Evolutionary conservation across 1,139 yeast species (phyloP).

Genomic region (Kurtzmaniella natalensis): DNA sequence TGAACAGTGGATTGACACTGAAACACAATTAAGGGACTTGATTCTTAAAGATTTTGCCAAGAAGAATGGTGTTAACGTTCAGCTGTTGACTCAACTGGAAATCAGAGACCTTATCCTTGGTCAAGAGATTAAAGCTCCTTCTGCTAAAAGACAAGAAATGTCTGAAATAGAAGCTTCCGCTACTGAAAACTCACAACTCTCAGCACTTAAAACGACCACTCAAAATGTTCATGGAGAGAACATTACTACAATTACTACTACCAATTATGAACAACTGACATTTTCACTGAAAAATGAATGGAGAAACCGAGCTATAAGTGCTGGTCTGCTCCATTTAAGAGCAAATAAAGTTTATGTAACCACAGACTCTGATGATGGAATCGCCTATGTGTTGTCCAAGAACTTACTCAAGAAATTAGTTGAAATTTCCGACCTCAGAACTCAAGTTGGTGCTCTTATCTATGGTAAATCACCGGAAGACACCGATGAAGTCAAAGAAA

Average conservation of each 20-base stretch:
- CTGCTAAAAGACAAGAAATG: conserved; percentile 71
- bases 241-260: conserved; percentile 88
- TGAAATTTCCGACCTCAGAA: conserved; percentile 74
- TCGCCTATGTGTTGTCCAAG: conserved; percentile 76
- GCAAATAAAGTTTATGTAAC: conserved; percentile 70
- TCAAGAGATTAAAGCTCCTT: conserved; percentile 89
- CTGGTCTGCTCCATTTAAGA: conserved; percentile 68
- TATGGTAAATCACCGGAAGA: conserved; percentile 76
- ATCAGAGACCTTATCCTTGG: conserved; percentile 92
- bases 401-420: conserved; percentile 75
- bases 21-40: conserved; percentile 80
- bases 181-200: conserved; percentile 39
- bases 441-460: conserved; percentile 77
- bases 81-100: conserved; percentile 88
- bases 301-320: conserved; percentile 83
- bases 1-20: conserved; percentile 92
- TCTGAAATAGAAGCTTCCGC: conserved; percentile 64
- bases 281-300: conserved; percentile 88
- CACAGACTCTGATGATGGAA: conserved; percentile 46
- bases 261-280: conserved; percentile 79
- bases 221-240: conserved; percentile 95
- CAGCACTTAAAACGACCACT: conserved; percentile 81
- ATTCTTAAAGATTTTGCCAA: conserved; percentile 82
- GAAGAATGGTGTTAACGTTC: conserved; percentile 80
- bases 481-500: conserved; percentile 70